phyloP scores from a whole-genome alignment of 257 asterid genomes.

The Solanum lycopersicoides region DNA sequence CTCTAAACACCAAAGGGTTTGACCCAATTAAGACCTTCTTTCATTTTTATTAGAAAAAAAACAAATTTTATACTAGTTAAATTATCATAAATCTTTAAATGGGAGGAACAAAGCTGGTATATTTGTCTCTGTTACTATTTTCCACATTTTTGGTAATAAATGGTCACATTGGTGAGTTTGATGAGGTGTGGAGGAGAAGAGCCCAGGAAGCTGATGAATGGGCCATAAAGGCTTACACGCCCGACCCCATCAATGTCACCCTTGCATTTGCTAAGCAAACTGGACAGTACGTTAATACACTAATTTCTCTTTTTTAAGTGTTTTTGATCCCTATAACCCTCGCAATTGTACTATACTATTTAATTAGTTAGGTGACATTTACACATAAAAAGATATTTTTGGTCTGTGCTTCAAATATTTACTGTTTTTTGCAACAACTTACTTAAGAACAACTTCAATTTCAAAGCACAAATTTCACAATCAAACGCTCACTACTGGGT shows the following conservation, averaged over 20 bases:
- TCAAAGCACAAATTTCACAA: no score
- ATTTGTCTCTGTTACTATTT: conserved; percentile 6
- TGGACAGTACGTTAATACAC: conserved; percentile 10
- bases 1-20: conserved; percentile 15
- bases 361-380: background rate
- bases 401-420: background rate
- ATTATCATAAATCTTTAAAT: conserved; percentile 2
- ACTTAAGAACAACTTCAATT: background rate
- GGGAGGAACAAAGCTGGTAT: background rate
- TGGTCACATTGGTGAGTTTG: conserved; percentile 22
- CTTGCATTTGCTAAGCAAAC: conserved; percentile 26
- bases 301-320: background rate
- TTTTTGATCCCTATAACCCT: background rate
- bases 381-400: background rate
- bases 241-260: conserved; percentile 35
- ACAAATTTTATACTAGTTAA: no score
- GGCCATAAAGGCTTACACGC: conserved; percentile 32
- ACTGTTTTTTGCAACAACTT: background rate
- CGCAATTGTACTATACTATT: background rate
- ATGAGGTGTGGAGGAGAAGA: conserved; percentile 34
- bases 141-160: conserved; percentile 15
- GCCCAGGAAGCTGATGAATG: conserved; percentile 44
- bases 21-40: conserved; percentile 10
- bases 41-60: background rate
- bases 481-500: background rate